Evolutionary conservation across 495 filamentous ascomycete species (phyloP), one percentile per base, ranked within the genome.

Genomic region (Penicillium canescens): DNA sequence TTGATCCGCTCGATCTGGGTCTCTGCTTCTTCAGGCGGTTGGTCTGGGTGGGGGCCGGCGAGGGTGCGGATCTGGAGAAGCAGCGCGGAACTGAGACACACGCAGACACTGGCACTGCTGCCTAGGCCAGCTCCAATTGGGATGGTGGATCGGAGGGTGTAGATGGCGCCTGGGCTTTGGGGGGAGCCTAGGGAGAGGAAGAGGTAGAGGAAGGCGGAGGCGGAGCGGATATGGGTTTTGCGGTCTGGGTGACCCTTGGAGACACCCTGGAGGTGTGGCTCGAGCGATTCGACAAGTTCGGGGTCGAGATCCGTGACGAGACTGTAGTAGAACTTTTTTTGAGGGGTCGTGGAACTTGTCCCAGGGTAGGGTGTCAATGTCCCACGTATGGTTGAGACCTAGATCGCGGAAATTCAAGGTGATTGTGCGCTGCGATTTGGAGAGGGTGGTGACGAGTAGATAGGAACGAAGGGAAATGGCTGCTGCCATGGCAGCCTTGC

Each of bases 401-500:
- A 96, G 89, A 62, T 98, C 94, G 44, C 90, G 83, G 69, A 97
- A 97, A 50, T 82, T 83, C 39, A 98, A 78, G 0, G 90, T 89
- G 34, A 98, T 83, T 2, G 86, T 96, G 52, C 88, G 83, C 57
- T 86, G 84, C 6, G 90, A 89, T 72, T 95, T 96, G 34, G 89
- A 89, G 35, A 95, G 84, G 11, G 92, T 88, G 9, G 91, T 94
- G 66, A 96, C 92, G 52, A 92, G 90, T 38, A 98, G 86, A 70
- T 97, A 98, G 36, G 93, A 98, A 21, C 94, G 90, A 21, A 98
- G 79, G 21, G 93, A 95, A 53, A 98, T 91, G 13, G 94, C 86
- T 16, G 93, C 94, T 37, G 94, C 94, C 70, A 98, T 91, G 47
- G 94, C 92, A 44, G 92, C 86, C 84, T 96, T 96, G 65, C 94